Percentiles rank a stretch among this genome's conserved stretches.
These are phyloP conservation scores for Neofusicoccum sp. DNA, from an alignment of 2,329 filamentous ascomycete genomes.

Conservation along the genomic window DNA sequence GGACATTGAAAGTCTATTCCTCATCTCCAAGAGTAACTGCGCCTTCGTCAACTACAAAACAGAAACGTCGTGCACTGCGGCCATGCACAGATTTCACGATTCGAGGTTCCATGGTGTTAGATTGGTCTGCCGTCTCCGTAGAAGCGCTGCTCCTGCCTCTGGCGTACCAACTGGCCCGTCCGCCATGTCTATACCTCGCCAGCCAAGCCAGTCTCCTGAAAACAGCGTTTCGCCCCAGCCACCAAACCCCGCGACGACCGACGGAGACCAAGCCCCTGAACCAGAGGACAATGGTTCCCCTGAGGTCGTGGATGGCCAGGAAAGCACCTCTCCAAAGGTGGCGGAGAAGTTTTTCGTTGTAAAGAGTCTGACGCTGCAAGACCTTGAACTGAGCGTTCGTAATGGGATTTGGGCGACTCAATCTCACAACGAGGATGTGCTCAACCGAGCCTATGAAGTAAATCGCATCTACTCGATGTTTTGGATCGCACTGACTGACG, in stretches of 20 bases:
- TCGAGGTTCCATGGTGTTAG: slow-evolving; percentile 85
- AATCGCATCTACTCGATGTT: slow-evolving; percentile 26
- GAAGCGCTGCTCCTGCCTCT: slow-evolving; percentile 51
- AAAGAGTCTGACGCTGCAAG: slow-evolving; percentile 89
- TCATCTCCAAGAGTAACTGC: slow-evolving; percentile 97
- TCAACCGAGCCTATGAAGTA: slow-evolving; percentile 85
- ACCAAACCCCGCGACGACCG: slow-evolving; percentile 19
- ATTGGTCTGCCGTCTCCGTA: slow-evolving; percentile 80
- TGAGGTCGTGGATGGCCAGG: slow-evolving; percentile 23
- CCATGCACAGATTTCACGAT: slow-evolving; percentile 85
- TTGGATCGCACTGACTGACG: slow-evolving; percentile 1
- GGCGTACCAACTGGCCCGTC: slow-evolving; percentile 60
- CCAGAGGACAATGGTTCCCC: background rate
- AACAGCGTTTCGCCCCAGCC: slow-evolving; percentile 23
- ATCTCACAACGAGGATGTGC: slow-evolving; percentile 81
- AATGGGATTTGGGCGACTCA: slow-evolving; percentile 95
- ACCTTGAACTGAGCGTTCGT: slow-evolving; percentile 83
- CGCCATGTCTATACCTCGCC: slow-evolving; percentile 41
- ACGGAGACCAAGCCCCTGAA: background rate
- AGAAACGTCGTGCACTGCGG: slow-evolving; percentile 72
- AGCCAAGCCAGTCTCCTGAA: slow-evolving; percentile 31
- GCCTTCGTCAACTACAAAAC: slow-evolving; percentile 95
- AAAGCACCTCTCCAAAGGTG: slow-evolving; percentile 38
- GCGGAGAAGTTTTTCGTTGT: slow-evolving; percentile 87
- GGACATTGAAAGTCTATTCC: slow-evolving; percentile 83